Percentiles rank a stretch among this genome's conserved stretches.
Evolutionary conservation across 2,329 filamentous ascomycete species (phyloP).

Genomic region (Calonectria ilicicola): DNA sequence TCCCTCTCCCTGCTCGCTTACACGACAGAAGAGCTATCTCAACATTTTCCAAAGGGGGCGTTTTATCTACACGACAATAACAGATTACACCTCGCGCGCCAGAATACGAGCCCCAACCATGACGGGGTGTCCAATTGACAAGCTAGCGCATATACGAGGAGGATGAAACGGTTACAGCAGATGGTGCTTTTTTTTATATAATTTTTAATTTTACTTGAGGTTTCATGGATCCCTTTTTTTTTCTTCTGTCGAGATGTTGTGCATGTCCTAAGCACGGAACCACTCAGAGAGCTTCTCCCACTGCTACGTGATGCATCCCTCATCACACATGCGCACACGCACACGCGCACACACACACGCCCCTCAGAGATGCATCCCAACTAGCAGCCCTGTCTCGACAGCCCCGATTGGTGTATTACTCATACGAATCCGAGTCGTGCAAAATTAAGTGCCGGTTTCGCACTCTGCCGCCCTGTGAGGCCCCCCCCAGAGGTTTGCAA

Average conservation of each 20-base stretch:
- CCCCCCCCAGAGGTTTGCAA: not conserved
- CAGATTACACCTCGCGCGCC: not conserved
- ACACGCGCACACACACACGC: too few relatives aligned
- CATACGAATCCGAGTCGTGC: not conserved
- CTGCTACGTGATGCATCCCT: not conserved
- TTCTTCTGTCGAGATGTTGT: not conserved
- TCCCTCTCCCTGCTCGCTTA: not conserved
- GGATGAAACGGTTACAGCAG: not conserved
- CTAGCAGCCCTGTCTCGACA: not conserved
- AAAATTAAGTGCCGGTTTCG: not conserved
- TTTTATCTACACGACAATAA: not conserved
- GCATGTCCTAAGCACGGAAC: too few relatives aligned
- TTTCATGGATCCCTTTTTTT: not conserved
- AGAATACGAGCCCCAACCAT: not conserved
- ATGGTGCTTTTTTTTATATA: not conserved
- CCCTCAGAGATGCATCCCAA: not conserved
- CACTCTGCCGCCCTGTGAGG: not conserved
- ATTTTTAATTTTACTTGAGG: not conserved
- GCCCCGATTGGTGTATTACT: not conserved
- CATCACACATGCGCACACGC: not conserved
- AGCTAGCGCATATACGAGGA: not conserved
- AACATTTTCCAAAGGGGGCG: not conserved
- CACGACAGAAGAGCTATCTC: not conserved
- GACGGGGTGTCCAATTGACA: not conserved
- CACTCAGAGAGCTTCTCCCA: not conserved